Percentiles rank a stretch among this genome's conserved stretches.
Conservation (phyloP, 2,329 filamentous ascomycete genomes). For the Diaporthe helianthi region DNA sequence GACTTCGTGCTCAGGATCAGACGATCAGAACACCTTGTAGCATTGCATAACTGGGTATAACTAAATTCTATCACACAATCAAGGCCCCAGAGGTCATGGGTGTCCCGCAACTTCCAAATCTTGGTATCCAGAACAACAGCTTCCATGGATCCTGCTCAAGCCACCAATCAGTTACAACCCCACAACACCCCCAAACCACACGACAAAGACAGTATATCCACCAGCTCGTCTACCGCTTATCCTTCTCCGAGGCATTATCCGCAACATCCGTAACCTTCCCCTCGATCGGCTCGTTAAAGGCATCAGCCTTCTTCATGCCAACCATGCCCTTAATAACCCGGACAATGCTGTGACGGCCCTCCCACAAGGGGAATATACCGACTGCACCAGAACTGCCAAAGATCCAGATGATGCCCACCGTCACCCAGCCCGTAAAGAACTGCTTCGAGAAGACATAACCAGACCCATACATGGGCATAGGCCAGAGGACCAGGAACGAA, state of each 20-base stretch:
- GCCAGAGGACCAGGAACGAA: slow-evolving; percentile 81
- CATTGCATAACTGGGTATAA: not conserved
- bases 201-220: not conserved
- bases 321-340: not conserved
- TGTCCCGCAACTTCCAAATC: not conserved
- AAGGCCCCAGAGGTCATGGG: not conserved
- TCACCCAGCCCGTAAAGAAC: slow-evolving; percentile 85
- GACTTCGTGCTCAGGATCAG: no score
- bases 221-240: not conserved
- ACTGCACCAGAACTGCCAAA: slow-evolving; percentile 76
- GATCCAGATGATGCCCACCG: slow-evolving; percentile 80
- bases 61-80: not conserved
- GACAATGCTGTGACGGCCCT: slow-evolving; percentile 61
- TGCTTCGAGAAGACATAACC: slow-evolving; percentile 82
- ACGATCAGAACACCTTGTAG: not conserved
- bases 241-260: not conserved
- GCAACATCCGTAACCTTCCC: not conserved
- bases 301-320: not conserved
- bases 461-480: slow-evolving; percentile 87
- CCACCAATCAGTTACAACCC: no score
- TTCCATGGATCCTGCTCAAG: not conserved
- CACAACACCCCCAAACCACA: not conserved
- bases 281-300: not conserved
- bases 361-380: slow-evolving; percentile 81
- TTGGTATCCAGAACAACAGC: not conserved